A percentile compares a stretch with the other conserved stretches of the same genome.
Conservation (phyloP, 495 filamentous ascomycete genomes). For the Amphirosellinia nigrospora region DNA sequence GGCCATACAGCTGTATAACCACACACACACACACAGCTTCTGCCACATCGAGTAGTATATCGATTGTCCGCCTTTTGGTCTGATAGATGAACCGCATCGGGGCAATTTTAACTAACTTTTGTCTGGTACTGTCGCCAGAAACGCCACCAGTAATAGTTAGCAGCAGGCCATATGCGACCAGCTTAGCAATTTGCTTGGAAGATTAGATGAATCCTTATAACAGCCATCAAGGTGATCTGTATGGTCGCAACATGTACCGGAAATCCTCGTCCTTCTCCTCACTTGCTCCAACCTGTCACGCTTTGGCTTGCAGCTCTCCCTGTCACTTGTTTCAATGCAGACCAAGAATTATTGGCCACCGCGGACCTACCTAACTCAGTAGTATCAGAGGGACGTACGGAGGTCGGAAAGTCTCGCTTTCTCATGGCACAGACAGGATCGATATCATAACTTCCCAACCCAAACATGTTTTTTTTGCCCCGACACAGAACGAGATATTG, state of each 20-base stretch:
- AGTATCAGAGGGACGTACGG: neutral
- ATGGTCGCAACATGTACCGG: slow-evolving; percentile 5
- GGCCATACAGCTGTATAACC: neutral
- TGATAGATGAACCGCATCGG: neutral
- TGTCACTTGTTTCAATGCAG: slow-evolving; percentile 5
- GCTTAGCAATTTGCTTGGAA: neutral
- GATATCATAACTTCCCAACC: neutral
- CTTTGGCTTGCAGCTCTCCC: slow-evolving; percentile 22
- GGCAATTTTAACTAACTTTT: neutral
- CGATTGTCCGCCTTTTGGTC: neutral
- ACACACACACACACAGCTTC: neutral
- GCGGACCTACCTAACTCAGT: neutral
- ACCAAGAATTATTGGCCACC: slow-evolving; percentile 2
- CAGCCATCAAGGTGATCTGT: slow-evolving; percentile 3
- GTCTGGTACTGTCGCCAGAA: neutral
- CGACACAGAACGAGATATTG: neutral
- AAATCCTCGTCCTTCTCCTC: slow-evolving; percentile 14
- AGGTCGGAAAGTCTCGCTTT: neutral
- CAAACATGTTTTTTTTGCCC: slow-evolving; percentile 10
- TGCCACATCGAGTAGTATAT: neutral
- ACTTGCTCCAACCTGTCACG: slow-evolving; percentile 19
- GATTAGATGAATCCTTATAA: neutral
- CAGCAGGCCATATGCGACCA: slow-evolving; percentile 2
- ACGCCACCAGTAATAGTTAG: neutral
- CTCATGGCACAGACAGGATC: neutral